Percentiles rank a stretch among this genome's conserved stretches.
Evolutionary conservation across 345 rosid genomes (phyloP).

Genomic region (Psidium friedrichsthalianum): DNA sequence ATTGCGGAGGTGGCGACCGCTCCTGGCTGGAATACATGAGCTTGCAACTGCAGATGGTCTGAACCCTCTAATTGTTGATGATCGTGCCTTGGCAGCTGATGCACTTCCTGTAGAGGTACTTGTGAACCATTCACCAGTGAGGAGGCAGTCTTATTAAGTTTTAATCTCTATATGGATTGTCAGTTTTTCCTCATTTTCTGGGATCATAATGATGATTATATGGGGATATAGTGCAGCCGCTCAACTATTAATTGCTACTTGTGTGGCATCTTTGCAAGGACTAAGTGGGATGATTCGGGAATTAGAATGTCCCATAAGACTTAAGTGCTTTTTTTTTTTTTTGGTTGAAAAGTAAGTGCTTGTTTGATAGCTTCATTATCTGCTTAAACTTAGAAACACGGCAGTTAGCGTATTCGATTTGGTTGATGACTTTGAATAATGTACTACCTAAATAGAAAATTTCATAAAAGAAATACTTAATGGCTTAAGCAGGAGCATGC

Average conservation of each 20-base stretch:
- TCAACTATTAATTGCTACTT: background rate
- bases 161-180: conserved; percentile 3
- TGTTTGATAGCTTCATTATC: background rate
- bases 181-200: background rate
- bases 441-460: background rate
- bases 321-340: background rate
- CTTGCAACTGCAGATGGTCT: conserved; percentile 93
- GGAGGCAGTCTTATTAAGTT: background rate
- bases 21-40: conserved; percentile 95
- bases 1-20: conserved; percentile 96
- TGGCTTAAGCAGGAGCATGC: background rate
- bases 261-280: background rate
- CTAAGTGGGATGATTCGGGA: background rate
- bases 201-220: background rate
- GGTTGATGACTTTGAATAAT: background rate
- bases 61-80: conserved; percentile 94
- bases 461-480: background rate
- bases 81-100: conserved; percentile 93
- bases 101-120: conserved; percentile 82
- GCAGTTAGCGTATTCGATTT: background rate
- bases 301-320: background rate
- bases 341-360: background rate
- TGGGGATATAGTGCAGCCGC: background rate
- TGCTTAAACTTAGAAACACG: background rate
- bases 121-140: conserved; percentile 3